Conservation (phyloP, 2,329 filamentous ascomycete genomes). For the Aspergillus udagawae region DNA sequence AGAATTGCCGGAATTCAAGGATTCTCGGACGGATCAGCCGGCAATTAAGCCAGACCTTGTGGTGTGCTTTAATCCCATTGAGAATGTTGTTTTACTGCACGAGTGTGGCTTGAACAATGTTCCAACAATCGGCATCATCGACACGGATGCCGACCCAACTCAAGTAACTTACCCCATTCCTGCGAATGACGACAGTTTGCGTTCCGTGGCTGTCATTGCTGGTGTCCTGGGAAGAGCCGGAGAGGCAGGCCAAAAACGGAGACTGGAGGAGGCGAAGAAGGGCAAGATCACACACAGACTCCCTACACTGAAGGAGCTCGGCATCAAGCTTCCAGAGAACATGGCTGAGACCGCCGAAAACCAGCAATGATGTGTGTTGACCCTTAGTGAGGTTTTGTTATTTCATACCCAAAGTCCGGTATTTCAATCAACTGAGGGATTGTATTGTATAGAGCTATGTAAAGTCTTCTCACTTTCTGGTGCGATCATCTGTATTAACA, state of each 20-base stretch:
- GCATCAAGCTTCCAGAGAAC: neutral
- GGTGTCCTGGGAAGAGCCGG: constrained; percentile 83
- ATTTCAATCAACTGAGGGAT: constrained; percentile 3
- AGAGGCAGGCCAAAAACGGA: constrained; percentile 66
- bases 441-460: constrained; percentile 35
- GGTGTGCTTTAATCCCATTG: constrained; percentile 84
- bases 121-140: constrained; percentile 90
- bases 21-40: constrained; percentile 58
- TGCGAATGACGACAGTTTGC: constrained; percentile 92
- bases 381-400: neutral
- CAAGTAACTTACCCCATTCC: constrained; percentile 97
- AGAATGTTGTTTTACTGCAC: constrained; percentile 86
- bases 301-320: constrained; percentile 18
- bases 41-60: constrained; percentile 84
- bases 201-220: constrained; percentile 74
- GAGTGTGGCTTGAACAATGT: constrained; percentile 86
- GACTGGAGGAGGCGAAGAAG: constrained; percentile 58
- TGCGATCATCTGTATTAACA: constrained; percentile 19
- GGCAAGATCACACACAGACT: constrained; percentile 59
- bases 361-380: neutral
- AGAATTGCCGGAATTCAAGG: constrained; percentile 60
- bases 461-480: constrained; percentile 16
- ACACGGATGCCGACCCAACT: constrained; percentile 87
- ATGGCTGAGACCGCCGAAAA: neutral
- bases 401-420: neutral